Conservation (phyloP, 306 rosid genomes). For the Malus sylvestris region DNA sequence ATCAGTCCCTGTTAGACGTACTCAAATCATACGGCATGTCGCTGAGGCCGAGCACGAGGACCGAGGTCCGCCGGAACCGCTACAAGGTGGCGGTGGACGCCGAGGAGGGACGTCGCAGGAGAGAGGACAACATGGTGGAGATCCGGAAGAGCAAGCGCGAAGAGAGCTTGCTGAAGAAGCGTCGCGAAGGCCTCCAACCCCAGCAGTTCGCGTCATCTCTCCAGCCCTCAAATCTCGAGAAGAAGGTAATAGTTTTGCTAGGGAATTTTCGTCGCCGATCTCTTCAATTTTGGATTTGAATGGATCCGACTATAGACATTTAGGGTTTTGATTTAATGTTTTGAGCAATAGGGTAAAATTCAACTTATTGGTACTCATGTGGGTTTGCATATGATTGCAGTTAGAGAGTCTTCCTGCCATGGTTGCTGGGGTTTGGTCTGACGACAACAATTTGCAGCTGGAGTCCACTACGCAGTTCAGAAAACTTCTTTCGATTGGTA, state of each 20-base stretch:
- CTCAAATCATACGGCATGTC: constrained; percentile 45
- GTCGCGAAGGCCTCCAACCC: constrained; percentile 78
- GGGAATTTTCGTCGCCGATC: not conserved
- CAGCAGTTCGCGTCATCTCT: constrained; percentile 53
- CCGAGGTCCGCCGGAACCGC: constrained; percentile 89
- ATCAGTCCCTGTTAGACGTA: not conserved
- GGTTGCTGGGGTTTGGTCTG: constrained; percentile 79
- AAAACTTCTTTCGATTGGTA: constrained; percentile 84
- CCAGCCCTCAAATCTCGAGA: constrained; percentile 53
- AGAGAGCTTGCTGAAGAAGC: constrained; percentile 83
- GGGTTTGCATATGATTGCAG: constrained; percentile 33
- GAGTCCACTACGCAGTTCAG: constrained; percentile 86
- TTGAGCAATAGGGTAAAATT: not conserved
- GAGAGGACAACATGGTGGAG: constrained; percentile 93
- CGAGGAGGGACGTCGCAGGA: constrained; percentile 83
- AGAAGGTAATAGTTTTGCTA: constrained; percentile 36
- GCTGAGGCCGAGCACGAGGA: constrained; percentile 73
- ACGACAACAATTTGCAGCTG: constrained; percentile 52
- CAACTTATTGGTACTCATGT: not conserved
- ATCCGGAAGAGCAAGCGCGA: constrained; percentile 91
- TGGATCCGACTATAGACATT: not conserved
- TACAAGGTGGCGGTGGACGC: constrained; percentile 91
- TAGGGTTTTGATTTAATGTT: constrained; percentile 1
- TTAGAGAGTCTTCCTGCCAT: constrained; percentile 85
- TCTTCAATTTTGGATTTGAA: not conserved